These are phyloP conservation scores for Cordyceps militaris DNA, from an alignment of 2,329 filamentous ascomycete species.

Conservation along the genomic window DNA sequence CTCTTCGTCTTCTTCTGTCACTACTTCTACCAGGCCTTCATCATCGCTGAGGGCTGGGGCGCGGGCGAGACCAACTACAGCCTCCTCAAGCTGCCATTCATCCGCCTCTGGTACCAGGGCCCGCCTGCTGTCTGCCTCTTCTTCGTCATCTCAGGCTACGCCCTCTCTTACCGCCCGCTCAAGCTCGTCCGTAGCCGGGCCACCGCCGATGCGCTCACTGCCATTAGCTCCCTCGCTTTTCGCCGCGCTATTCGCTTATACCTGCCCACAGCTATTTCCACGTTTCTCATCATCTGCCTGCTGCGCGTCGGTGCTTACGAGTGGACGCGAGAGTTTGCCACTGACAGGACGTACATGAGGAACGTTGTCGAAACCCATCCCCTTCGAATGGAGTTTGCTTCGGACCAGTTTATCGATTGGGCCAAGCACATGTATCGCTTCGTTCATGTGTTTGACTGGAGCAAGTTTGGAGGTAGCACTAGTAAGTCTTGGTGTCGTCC, in stretches of 20 bases:
- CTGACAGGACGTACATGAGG: slow-evolving; percentile 35
- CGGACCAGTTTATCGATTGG: slow-evolving; percentile 41
- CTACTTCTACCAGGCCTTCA: slow-evolving; percentile 46
- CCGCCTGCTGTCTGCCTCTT: slow-evolving; percentile 53
- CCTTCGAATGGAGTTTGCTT: slow-evolving; percentile 27
- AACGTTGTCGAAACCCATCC: slow-evolving; percentile 46
- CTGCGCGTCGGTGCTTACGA: slow-evolving; percentile 42
- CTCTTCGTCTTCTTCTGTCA: slow-evolving; percentile 52
- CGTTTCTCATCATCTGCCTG: slow-evolving; percentile 38
- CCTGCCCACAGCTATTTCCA: slow-evolving; percentile 43
- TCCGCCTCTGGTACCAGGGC: slow-evolving; percentile 48
- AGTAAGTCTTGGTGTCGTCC: slow-evolving; percentile 22
- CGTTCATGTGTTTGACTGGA: slow-evolving; percentile 45
- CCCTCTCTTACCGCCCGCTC: slow-evolving; percentile 34
- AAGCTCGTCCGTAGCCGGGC: slow-evolving; percentile 27
- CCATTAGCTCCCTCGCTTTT: slow-evolving; percentile 44
- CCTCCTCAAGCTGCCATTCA: slow-evolving; percentile 44
- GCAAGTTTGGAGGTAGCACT: slow-evolving; percentile 39
- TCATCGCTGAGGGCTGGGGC: slow-evolving; percentile 45
- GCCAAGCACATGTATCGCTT: slow-evolving; percentile 40
- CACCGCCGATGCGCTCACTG: slow-evolving; percentile 34
- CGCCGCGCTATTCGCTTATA: slow-evolving; percentile 46
- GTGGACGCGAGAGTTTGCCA: slow-evolving; percentile 38
- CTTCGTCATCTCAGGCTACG: slow-evolving; percentile 50
- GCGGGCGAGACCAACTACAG: slow-evolving; percentile 36